Conservation (phyloP, 192 early-diverging fungal genomes). For the Geranomyces variabilis region DNA sequence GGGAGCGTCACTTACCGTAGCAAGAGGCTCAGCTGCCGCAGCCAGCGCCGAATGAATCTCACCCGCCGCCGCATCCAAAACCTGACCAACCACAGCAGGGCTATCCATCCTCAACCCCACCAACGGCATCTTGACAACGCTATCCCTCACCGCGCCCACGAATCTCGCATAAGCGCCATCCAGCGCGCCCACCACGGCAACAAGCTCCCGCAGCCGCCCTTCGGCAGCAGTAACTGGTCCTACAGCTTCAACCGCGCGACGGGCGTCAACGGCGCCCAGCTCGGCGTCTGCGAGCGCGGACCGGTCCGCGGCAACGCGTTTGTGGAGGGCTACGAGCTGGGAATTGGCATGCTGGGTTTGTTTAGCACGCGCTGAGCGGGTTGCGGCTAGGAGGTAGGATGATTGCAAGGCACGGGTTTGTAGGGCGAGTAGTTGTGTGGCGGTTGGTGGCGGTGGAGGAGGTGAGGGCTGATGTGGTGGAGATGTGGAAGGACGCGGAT, state of each 20-base stretch:
- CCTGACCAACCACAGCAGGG: no score
- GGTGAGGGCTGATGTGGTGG: background rate
- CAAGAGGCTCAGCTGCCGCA: background rate
- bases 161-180: background rate
- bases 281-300: background rate
- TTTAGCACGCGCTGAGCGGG: background rate
- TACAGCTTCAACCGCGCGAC: background rate
- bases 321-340: background rate
- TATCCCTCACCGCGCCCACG: background rate
- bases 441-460: background rate
- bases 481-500: background rate
- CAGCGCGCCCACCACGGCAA: background rate
- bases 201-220: background rate
- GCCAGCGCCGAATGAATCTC: background rate
- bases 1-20: background rate
- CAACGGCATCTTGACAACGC: background rate
- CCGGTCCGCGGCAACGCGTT: background rate
- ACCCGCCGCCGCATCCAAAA: no score
- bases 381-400: background rate
- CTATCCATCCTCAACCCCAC: background rate
- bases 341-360: background rate
- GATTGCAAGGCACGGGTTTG: background rate
- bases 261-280: background rate
- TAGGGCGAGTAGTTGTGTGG: background rate
- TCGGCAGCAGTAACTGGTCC: background rate